These are phyloP conservation scores for Saturnispora diversa DNA, from an alignment of 805 yeast species.

Conservation along the genomic window DNA sequence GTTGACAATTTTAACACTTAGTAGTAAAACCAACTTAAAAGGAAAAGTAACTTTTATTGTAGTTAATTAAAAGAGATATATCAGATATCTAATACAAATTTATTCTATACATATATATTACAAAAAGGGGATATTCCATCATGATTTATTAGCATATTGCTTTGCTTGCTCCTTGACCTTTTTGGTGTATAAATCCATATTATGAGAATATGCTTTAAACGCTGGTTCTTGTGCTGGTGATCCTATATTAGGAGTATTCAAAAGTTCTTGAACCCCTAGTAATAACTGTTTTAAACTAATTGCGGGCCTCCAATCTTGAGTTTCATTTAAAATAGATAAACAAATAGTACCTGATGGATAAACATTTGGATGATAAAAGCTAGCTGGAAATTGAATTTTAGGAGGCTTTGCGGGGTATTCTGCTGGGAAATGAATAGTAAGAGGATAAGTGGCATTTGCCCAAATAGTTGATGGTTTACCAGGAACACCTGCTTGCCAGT, in stretches of 20 bases:
- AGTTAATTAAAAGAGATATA: no score
- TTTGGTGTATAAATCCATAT: constrained; percentile 60
- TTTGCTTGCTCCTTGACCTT: constrained; percentile 77
- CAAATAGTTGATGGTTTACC: constrained; percentile 83
- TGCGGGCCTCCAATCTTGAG: constrained; percentile 97
- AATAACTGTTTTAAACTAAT: constrained; percentile 83
- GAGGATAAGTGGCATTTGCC: constrained; percentile 86
- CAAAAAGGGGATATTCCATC: no score
- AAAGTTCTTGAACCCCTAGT: constrained; percentile 84
- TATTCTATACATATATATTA: no score
- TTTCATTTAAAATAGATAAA: constrained; percentile 85
- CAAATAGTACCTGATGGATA: constrained; percentile 98
- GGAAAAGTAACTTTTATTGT: no score
- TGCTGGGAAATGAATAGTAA: constrained; percentile 73
- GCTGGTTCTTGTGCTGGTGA: constrained; percentile 99
- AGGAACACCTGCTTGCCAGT: constrained; percentile 94
- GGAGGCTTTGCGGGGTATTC: constrained; percentile 98
- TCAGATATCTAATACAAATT: no score
- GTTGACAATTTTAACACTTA: no score
- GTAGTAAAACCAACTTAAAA: no score
- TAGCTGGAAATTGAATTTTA: constrained; percentile 79
- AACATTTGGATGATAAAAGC: constrained; percentile 94
- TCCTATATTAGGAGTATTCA: constrained; percentile 84
- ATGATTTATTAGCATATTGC: constrained; percentile 44
- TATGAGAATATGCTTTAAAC: constrained; percentile 74